Base-by-base conservation (phyloP, 129 eudicot genomes). In the Pseudognaphalium luteoalbum region DNA sequence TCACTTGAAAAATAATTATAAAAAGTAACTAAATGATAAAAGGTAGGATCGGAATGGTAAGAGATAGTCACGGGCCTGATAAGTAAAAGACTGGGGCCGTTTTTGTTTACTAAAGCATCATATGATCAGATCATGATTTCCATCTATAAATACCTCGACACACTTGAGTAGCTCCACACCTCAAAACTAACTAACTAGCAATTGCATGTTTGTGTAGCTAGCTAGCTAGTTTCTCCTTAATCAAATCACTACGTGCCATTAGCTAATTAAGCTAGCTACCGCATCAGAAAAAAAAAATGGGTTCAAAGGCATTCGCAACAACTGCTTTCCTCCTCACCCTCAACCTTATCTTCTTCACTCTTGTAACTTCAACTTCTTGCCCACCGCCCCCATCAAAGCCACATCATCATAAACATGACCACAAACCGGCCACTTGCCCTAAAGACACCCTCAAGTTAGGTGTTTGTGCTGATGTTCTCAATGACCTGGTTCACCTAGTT, bases 391-490 rank as follows among this genome's bases (percentile, higher is more conserved):
- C 69, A 64, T 16, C 35, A 33, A 64, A 28, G 41, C 66, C 66
- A 8, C 17, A 64, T 17, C 37, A 12, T 6, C 44, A 29, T 15
- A 64, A 64, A 64, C 69, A 64, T 64, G 44, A 64, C 33, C 69
- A 64, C 69, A 64, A 64, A 44, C 52, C 17, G 33, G 44, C 69
- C 69, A 64, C 69, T 64, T 64, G 69, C 44, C 69, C 69, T 3
- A 64, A 64, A 64, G 69, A 64, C 41, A 64, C 69, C 42, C 69
- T 64, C 39, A 64, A 64, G 69, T 64, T 64, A 64, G 69, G 69
- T 32, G 69, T 64, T 30, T 64, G 69, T 30, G 69, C 69, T 64
- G 33, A 64, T n/a, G 14, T 64, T 32, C 69, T 64, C 21, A 64
- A 14, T 7, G 69, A 64, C 44, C 33, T 64, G 21, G 69, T 64